Evolutionary conservation across 2,329 filamentous ascomycete species (phyloP).

Genomic region (Fusarium liriodendri): DNA sequence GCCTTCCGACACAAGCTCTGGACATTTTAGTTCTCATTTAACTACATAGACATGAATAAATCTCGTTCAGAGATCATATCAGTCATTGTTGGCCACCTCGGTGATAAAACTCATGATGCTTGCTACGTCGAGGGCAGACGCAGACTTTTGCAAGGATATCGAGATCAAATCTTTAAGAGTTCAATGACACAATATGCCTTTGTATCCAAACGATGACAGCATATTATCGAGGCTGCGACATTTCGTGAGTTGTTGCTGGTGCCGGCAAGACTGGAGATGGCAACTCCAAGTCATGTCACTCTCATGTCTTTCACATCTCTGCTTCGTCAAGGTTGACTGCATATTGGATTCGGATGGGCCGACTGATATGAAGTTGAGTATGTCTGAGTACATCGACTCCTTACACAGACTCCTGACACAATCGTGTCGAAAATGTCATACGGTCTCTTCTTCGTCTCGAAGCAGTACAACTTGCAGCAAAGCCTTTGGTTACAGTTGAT

Average conservation of each 20-base stretch:
- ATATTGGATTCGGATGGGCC: background rate
- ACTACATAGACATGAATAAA: background rate
- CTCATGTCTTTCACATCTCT: background rate
- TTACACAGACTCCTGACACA: background rate
- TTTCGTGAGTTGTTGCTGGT: background rate
- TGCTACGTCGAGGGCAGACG: background rate
- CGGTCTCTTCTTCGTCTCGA: background rate
- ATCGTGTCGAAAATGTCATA: background rate
- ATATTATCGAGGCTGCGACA: background rate
- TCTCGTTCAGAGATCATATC: background rate
- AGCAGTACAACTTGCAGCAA: background rate
- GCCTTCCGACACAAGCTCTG: background rate
- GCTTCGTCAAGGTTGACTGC: background rate
- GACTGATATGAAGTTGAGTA: background rate
- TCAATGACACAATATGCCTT: background rate
- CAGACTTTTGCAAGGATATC: background rate
- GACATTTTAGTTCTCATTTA: background rate
- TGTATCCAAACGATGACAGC: background rate
- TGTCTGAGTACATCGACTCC: background rate
- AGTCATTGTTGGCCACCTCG: background rate
- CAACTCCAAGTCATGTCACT: background rate
- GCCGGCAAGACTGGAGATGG: background rate
- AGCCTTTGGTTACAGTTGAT: background rate
- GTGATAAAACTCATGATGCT: background rate
- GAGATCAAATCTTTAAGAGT: background rate